Evolutionary conservation across 192 early-diverging fungal species (phyloP), one percentile per base, ranked within the genome.

Genomic region (Tieghemiomyces parasiticus): DNA sequence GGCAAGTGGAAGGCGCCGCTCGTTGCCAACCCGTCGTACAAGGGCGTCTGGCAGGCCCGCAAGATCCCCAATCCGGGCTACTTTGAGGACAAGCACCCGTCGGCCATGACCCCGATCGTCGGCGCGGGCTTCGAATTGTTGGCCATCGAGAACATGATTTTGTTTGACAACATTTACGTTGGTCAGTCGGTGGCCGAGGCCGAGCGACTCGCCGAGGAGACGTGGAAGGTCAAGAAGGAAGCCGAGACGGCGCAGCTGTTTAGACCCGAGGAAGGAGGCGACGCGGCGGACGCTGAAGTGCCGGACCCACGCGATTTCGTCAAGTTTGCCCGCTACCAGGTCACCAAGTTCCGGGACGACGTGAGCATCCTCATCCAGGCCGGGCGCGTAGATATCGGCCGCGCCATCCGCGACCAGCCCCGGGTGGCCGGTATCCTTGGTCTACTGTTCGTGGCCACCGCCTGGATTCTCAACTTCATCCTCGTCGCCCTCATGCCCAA

Each of bases 21-120:
- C 56, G 87, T 95, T 62, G 88, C 85, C 67, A 95, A 95, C 75
- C 92, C 92, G 14, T 78, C 61, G n/a, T 95, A 92, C 79, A 92
- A 92, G 76, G 92, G 92, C 44, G 71, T 74, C 35, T 95, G 92
- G 92, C 75, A 78, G 12, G 83, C 92, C 4, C 77, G 82, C 59
- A 84, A 84, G 76, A 92, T 95, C 51, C 58, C 72, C 66, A 95
- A 95, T 74, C 90, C 92, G 0, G 71, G 72, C 32, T 95, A 76
- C 67, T 91, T 84, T 68, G 88, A 92, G 65, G 92, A 95, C 64
- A 67, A 71, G 54, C 65, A 70, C 45, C 85, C 85, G 24, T 79
- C 84, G 65, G 84, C 87, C 71, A 83, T 93, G 59, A 80, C 79
- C 45, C 79, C 80, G 62, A 91, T 94, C 60, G 75, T 59, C 59